Percentiles rank a stretch among this genome's conserved stretches.
These are phyloP conservation scores for Mycena belliarum DNA, from an alignment of 768 basidiomycete genomes.

Conservation along the genomic window DNA sequence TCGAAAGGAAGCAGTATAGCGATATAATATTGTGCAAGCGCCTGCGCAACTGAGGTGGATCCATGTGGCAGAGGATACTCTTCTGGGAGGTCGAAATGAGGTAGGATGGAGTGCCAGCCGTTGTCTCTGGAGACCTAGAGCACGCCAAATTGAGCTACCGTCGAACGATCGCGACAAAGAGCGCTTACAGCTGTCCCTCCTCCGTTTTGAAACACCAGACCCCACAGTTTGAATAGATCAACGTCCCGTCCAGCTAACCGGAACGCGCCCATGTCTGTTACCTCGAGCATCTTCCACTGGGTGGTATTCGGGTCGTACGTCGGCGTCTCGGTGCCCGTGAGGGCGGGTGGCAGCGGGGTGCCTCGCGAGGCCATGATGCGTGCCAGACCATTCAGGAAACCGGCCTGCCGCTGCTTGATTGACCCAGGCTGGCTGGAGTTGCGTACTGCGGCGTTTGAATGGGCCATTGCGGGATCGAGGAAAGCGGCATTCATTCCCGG, in stretches of 20 bases:
- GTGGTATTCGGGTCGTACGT: constrained; percentile 65
- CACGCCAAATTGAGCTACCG: constrained; percentile 15
- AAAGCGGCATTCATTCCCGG: constrained; percentile 34
- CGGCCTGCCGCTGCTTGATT: constrained; percentile 56
- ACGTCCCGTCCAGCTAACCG: constrained; percentile 74
- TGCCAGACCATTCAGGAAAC: constrained; percentile 63
- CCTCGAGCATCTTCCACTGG: constrained; percentile 67
- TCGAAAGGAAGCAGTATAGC: constrained; percentile 71
- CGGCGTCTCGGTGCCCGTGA: constrained; percentile 61
- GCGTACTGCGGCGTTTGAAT: constrained; percentile 37
- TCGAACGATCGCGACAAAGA: constrained; percentile 13
- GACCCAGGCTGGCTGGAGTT: constrained; percentile 36
- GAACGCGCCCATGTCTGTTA: constrained; percentile 59
- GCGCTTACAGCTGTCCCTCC: constrained; percentile 60
- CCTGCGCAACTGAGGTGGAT: constrained; percentile 46
- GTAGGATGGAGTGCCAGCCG: constrained; percentile 55
- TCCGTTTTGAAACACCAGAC: constrained; percentile 57
- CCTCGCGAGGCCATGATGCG: constrained; percentile 56
- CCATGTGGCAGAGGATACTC: constrained; percentile 49
- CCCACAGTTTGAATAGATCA: constrained; percentile 76
- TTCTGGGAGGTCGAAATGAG: constrained; percentile 64
- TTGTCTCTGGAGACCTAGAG: constrained; percentile 51
- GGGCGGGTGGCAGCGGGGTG: constrained; percentile 71
- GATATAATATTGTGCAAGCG: constrained; percentile 62
- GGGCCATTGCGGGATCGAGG: constrained; percentile 47